Percentiles rank a stretch among this genome's conserved stretches.
phyloP scores from a whole-genome alignment of 345 rosid genomes.

The Arabis hirsuta region DNA sequence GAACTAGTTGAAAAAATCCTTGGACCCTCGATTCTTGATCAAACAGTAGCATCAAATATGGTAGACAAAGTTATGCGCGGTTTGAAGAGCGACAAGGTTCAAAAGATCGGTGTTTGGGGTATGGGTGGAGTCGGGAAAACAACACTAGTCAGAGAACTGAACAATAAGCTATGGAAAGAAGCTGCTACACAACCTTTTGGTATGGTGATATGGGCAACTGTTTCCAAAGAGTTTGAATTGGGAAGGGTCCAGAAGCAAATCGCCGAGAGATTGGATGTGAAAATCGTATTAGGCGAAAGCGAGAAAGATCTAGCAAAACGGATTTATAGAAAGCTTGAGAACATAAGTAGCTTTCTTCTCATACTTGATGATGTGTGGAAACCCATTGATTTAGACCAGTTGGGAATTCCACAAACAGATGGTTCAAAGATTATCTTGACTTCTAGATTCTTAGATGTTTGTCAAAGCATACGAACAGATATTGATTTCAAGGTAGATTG shows the following conservation, averaged over 20 bases:
- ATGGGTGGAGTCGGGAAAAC: conserved; percentile 41
- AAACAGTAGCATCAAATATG: conserved; percentile 41
- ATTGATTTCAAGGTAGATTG: conserved; percentile 19
- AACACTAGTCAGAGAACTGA: conserved; percentile 30
- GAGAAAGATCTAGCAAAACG: not conserved
- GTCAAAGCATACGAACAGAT: conserved; percentile 12
- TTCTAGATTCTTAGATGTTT: conserved; percentile 23
- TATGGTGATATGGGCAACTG: conserved; percentile 25
- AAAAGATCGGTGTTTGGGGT: conserved; percentile 36
- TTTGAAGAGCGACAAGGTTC: conserved; percentile 34
- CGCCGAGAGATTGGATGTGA: conserved; percentile 8
- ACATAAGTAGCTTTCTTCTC: conserved; percentile 24
- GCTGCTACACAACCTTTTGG: conserved; percentile 12
- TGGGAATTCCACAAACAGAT: conserved; percentile 25
- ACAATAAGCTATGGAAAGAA: conserved; percentile 12
- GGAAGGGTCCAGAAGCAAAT: conserved; percentile 30
- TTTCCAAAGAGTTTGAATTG: conserved; percentile 24
- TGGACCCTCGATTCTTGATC: conserved; percentile 46
- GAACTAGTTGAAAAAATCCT: conserved; percentile 39
- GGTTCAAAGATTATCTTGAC: conserved; percentile 28
- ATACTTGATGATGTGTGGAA: conserved; percentile 41
- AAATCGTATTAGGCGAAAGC: not conserved
- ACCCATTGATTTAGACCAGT: conserved; percentile 19
- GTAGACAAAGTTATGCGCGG: conserved; percentile 22
- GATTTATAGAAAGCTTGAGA: not conserved